Conservation (phyloP, 108 stramenopile genomes). For the Discostella stelligeroides region DNA sequence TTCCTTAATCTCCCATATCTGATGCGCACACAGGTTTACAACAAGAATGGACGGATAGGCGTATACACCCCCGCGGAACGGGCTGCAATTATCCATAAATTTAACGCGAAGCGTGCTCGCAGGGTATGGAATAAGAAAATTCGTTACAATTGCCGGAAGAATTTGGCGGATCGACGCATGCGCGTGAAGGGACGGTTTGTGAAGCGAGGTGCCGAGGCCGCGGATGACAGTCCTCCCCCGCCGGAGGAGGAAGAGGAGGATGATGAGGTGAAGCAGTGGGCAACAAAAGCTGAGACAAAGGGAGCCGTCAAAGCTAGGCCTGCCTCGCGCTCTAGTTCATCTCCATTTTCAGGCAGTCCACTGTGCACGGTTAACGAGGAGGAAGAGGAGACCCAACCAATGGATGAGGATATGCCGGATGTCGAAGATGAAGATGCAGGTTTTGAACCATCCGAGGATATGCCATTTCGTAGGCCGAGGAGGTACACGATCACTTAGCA, state of each 20-base stretch:
- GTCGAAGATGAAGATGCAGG: constrained; percentile 81
- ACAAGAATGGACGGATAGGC: constrained; percentile 95
- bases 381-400: constrained; percentile 26
- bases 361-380: constrained; percentile 38
- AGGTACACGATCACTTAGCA: constrained; percentile 82
- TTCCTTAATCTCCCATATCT: not conserved
- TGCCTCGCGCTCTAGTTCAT: constrained; percentile 16
- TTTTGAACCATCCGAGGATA: constrained; percentile 79
- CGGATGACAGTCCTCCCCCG: constrained; percentile 23
- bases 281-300: not conserved
- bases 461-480: constrained; percentile 81
- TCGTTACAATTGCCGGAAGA: constrained; percentile 97
- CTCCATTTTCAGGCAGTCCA: constrained; percentile 39
- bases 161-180: constrained; percentile 93
- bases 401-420: constrained; percentile 81
- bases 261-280: not conserved
- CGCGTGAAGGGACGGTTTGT: constrained; percentile 98
- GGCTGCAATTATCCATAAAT: constrained; percentile 90
- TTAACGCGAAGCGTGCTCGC: constrained; percentile 84
- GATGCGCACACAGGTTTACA: constrained; percentile 76
- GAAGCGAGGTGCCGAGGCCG: constrained; percentile 73
- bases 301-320: not conserved
- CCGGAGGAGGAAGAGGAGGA: constrained; percentile 27
- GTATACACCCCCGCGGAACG: constrained; percentile 96
- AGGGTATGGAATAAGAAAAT: constrained; percentile 98